phyloP scores from a whole-genome alignment of 306 rosid species.

The Carpinus fangiana region DNA sequence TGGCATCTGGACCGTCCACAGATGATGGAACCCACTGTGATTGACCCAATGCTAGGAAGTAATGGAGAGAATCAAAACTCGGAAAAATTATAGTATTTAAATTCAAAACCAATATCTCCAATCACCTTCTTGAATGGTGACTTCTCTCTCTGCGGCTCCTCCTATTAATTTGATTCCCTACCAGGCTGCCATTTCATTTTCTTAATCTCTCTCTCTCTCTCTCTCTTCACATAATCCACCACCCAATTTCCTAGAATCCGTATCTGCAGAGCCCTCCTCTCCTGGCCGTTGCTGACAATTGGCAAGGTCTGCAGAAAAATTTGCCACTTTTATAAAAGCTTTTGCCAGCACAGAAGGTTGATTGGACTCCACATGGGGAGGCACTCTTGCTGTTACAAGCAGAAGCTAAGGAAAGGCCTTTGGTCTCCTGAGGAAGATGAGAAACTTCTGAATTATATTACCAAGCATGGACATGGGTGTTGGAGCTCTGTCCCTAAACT shows the following conservation, averaged over 20 bases:
- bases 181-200: slow-evolving; percentile 68
- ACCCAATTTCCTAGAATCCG: slow-evolving; percentile 38
- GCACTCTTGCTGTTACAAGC: slow-evolving; percentile 95
- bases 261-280: slow-evolving; percentile 7
- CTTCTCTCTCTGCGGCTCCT: slow-evolving; percentile 41
- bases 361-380: slow-evolving; percentile 72
- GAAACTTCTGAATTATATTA: slow-evolving; percentile 83
- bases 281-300: slow-evolving; percentile 26
- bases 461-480: slow-evolving; percentile 94
- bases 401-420: slow-evolving; percentile 94
- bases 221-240: slow-evolving; percentile 25
- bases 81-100: slow-evolving; percentile 33
- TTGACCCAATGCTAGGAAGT: slow-evolving; percentile 45
- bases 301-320: slow-evolving; percentile 28
- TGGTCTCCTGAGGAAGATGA: slow-evolving; percentile 99
- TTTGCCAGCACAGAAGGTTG: slow-evolving; percentile 39
- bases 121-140: slow-evolving; percentile 40
- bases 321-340: slow-evolving; percentile 24
- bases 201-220: slow-evolving; percentile 38
- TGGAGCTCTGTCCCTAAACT: slow-evolving; percentile 98
- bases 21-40: slow-evolving; percentile 13
- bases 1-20: slow-evolving; percentile 42
- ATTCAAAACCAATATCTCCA: slow-evolving; percentile 43
- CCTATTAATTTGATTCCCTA: slow-evolving; percentile 79
- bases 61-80: slow-evolving; percentile 26